Base-by-base conservation (phyloP, 805 yeast species). In the Kodamaea lidongshanica region DNA sequence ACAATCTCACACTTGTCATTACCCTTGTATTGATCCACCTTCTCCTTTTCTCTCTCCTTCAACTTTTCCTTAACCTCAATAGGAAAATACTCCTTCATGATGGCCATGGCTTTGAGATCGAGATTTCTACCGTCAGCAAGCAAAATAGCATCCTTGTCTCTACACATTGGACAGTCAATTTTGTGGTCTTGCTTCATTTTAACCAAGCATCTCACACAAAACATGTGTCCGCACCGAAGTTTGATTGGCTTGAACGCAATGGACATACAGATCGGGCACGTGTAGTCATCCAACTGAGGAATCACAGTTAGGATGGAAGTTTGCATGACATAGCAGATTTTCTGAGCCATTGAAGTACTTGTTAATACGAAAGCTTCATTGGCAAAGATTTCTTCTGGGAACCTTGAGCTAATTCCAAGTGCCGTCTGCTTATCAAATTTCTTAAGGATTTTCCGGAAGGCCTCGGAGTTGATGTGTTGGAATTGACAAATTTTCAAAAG, bases 201-300 rank as follows among this genome's bases (percentile, higher is more conserved):
- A 15, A 82, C 78, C 34, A 80, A 51, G 43, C 92, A 81, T 27
- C 88, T 56, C 3, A 81, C 74, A 49, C 92, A 81, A 50, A 80
- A 81, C 12, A 79, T 56, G 47, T 81, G 92, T 1, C 68, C 68
- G 50, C 92, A 81, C 7, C 52, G 56, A 10, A 81, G 56, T 27
- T 76, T 56, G 27, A 81, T 76, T 3, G 92, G 92, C 44, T 79
- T 78, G 55, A 68, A 81, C 0, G 87, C 86, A 26, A 81, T 66
- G 3, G 72, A 65, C 50, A 72, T 69, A 48, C 92, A 81, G 7
- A 81, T 74, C 1, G 88, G 85, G 47, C 92, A 81, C 2, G 74
- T 58, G 44, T 79, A 81, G 48, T 82, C 89, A 28, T 81, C 88
- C 4, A 82, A 54, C 48, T 79, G 88, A 2, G 92, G 92, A 1